phyloP scores from a whole-genome alignment of 2,329 filamentous ascomycete species.

The Aspergillus glaucus region DNA sequence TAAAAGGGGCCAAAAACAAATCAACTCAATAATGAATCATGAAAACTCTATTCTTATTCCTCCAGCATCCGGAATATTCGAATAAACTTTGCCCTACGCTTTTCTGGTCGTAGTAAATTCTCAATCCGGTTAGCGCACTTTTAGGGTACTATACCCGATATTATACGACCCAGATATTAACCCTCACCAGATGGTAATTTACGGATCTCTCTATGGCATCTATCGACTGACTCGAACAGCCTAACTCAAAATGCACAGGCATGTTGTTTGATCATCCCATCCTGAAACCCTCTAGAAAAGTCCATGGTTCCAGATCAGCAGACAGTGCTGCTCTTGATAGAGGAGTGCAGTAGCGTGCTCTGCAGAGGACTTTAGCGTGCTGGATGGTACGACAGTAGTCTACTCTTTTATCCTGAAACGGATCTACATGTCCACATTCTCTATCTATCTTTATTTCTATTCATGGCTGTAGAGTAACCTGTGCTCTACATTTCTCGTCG shows the following conservation, averaged over 20 bases:
- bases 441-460: not conserved
- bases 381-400: not conserved
- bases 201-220: not conserved
- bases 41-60: not conserved
- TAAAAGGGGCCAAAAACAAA: not conserved
- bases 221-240: not conserved
- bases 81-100: not conserved
- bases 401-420: not conserved
- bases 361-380: not conserved
- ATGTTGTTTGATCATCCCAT: slow-evolving; percentile 24
- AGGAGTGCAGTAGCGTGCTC: too few species aligned
- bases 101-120: not conserved
- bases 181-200: too few species aligned
- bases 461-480: not conserved
- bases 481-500: too few species aligned
- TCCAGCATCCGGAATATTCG: too few species aligned
- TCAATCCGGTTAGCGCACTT: not conserved
- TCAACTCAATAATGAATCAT: not conserved
- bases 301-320: slow-evolving; percentile 6
- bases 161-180: too few species aligned
- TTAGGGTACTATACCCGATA: too few species aligned
- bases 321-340: not conserved
- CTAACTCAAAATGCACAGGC: slow-evolving; percentile 1
- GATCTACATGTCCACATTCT: not conserved
- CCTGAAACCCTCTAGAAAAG: slow-evolving; percentile 30